phyloP scores from a whole-genome alignment of 371 early-diverging fungal species.

The Basidiobolus meristosporus region DNA sequence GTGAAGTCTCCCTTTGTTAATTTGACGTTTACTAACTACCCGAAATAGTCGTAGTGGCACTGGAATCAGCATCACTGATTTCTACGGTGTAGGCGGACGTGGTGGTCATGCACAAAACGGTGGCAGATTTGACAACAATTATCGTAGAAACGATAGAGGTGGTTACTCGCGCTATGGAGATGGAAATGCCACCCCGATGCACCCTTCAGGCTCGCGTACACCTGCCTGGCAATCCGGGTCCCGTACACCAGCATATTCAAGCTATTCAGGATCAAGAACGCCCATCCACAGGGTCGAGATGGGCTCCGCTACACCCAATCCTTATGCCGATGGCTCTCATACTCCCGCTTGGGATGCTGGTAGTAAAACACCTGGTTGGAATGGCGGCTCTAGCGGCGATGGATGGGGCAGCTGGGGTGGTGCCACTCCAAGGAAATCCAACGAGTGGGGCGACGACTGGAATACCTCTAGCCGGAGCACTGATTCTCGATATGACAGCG shows the following conservation, averaged over 20 bases:
- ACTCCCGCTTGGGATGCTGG: slow-evolving; percentile 59
- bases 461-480: too few species aligned
- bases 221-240: slow-evolving; percentile 38
- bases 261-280: slow-evolving; percentile 15
- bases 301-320: slow-evolving; percentile 37
- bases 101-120: slow-evolving; percentile 9
- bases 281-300: slow-evolving; percentile 51
- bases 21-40: background rate
- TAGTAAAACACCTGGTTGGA: slow-evolving; percentile 29
- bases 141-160: slow-evolving; percentile 1
- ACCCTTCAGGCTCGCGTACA: slow-evolving; percentile 11
- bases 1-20: background rate
- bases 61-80: background rate
- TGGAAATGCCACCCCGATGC: slow-evolving; percentile 6
- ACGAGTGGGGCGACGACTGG: too few species aligned
- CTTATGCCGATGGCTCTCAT: slow-evolving; percentile 41
- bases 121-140: slow-evolving; percentile 7
- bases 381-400: slow-evolving; percentile 3
- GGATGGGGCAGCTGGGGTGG: too few species aligned
- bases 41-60: background rate
- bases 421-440: too few species aligned
- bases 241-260: slow-evolving; percentile 14
- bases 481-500: too few species aligned
- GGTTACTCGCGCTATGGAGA: slow-evolving; percentile 12
- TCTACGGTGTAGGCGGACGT: slow-evolving; percentile 6